Evolutionary conservation across 345 rosid genomes (phyloP), one percentile per base, ranked within the genome.

Genomic region (Populus ilicifolia): DNA sequence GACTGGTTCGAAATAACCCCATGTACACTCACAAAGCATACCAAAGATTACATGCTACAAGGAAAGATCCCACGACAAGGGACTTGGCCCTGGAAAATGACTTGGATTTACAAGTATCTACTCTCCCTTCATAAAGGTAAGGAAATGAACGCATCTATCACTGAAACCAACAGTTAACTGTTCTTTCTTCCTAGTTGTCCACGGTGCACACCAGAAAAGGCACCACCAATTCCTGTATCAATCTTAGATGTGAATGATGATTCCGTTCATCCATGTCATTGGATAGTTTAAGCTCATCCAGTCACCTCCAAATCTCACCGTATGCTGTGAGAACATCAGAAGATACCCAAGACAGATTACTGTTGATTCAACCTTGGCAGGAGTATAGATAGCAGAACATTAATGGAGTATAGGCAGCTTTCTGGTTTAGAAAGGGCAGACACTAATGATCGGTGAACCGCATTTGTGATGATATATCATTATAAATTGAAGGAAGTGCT

Each of bases 41-140:
- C 69, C 41, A 77, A 72, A 50, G 81, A 85, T 50, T 62, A 78
- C 82, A 77, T 70, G 50, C 76, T 72, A 59, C 80, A 70, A 73
- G 18, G 70, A 74, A 65, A 50, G 36, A 48, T 72, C 75, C 65
- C 71, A 80, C 62, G 69, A 77, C 52, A 16, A 77, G 75, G 46
- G 71, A 65, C 39, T 18, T 50, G 43, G 77, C 77, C 75, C 81
- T 82, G 78, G 48, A 71, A 69, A 71, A 77, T 75, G 73, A 64
- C 80, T 59, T 56, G 46, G 85, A 82, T 85, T 84, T 81, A 85
- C 87, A 86, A 14, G 82, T 79, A 79, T 61, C 82, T 66, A 78
- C 77, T 72, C 83, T 70, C 77, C 74, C 77, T 83, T 77, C 75
- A 77, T 59, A 73, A 75, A 81, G 36, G 73, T 70, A 62, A 86